Percentiles rank a stretch among this genome's conserved stretches.
Evolutionary conservation across 345 rosid species (phyloP).

Genomic region (Brassica napus): Da-Ae NC_063441.1:14520001-14520500

Average conservation of each 20-base stretch:
- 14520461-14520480: conserved; percentile 47
- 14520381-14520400: conserved; percentile 51
- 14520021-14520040: no score
- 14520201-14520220: not conserved
- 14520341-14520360: conserved; percentile 30
- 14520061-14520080: conserved; percentile 6
- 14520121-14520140: no score
- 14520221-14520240: conserved; percentile 6
- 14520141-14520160: no score
- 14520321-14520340: conserved; percentile 17
- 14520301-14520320: not conserved
- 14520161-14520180: no score
- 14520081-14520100: no score
- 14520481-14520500: no score
- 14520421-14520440: conserved; percentile 61
- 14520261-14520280: not conserved
- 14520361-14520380: conserved; percentile 57
- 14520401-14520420: conserved; percentile 75
- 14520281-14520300: no score
- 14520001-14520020: not conserved
- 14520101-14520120: no score
- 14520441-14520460: conserved; percentile 66
- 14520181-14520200: not conserved
- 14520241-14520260: not conserved
- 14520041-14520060: not conserved